Conservation (phyloP, 164 flowering plant genomes). For the Stephania yunnanensis region DNA sequence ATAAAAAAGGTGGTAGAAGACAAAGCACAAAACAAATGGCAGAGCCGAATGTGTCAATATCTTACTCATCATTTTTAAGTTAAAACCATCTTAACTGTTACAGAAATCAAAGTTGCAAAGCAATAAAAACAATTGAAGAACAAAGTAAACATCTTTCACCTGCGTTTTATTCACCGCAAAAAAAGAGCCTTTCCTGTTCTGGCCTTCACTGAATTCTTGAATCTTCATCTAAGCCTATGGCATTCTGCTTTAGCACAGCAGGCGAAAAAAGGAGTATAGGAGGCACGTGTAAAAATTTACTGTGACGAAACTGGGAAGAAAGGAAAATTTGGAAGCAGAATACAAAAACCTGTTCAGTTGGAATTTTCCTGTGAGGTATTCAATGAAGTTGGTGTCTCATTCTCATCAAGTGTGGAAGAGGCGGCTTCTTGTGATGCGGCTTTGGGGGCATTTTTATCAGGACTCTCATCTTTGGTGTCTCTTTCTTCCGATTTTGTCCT, state of each 20-base stretch:
- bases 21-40: not conserved
- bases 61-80: conserved; percentile 1
- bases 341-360: conserved; percentile 10
- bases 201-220: conserved; percentile 9
- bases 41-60: conserved; percentile 3
- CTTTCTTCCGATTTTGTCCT: conserved; percentile 19
- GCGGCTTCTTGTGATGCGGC: conserved; percentile 5
- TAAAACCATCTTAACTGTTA: not conserved
- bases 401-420: conserved; percentile 8
- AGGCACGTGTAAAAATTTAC: conserved; percentile 23
- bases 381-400: conserved; percentile 8
- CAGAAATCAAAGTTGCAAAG: conserved; percentile 12
- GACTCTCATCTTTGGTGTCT: conserved; percentile 14
- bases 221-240: conserved; percentile 18
- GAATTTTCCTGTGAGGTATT: conserved; percentile 14
- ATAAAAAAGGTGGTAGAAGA: not conserved
- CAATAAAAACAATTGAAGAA: not conserved
- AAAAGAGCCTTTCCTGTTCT: conserved; percentile 23
- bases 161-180: conserved; percentile 47
- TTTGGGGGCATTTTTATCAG: conserved; percentile 13
- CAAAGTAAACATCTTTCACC: conserved; percentile 25
- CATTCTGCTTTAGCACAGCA: conserved; percentile 27
- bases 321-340: not conserved
- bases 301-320: conserved; percentile 8
- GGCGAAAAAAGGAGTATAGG: conserved; percentile 28